Base-by-base conservation (phyloP, 352 stramenopile genomes). In the Peronospora farinosa region DNA sequence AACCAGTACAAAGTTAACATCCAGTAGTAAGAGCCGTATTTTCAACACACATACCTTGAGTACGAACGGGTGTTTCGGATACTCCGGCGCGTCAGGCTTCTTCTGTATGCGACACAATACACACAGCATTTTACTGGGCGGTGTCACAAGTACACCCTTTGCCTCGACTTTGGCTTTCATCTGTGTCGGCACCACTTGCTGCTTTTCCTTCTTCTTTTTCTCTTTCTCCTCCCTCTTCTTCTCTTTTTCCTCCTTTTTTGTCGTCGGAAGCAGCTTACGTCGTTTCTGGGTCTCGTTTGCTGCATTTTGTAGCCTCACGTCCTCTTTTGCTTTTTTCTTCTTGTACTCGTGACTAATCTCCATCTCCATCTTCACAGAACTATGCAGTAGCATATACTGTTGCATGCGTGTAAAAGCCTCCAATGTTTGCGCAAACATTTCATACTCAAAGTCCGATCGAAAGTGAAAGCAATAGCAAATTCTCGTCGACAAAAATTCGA, bases 391-490 rank as follows among this genome's bases (percentile, higher is more conserved):
- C 41, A 60, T 60, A 40, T 74, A 73, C 16, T 65, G 55, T 52
- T 82, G 70, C 39, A 76, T 63, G 9, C 62, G 62, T 13, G 39
- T 51, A 27, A 65, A 75, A 0, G 74, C 72, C 2, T 52, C 28
- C 4, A 74, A 23, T 0, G 64, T 68, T 27, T 43, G 53, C 16
- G 60, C 70, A 56, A 88, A 84, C 23, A 85, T 42, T 6, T 74
- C 57, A 48, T 63, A 86, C 53, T 88, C 77, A 40, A 69, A 60
- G 21, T 68, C 45, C 25, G 72, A 72, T 37, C 70, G 65, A 43
- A 88, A 86, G 54, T 78, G 63, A 60, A 88, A 88, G 60, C 72
- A 84, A 51, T 66, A 86, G 67, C 77, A 88, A 27, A 74, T 38
- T 32, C 60, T 54, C 11, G 17, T 52, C 7, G 54, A 39, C 21